A percentile compares a stretch with the other conserved stretches of the same genome.
phyloP scores from a whole-genome alignment of 306 rosid genomes.

The Crataegus laevigata region DNA sequence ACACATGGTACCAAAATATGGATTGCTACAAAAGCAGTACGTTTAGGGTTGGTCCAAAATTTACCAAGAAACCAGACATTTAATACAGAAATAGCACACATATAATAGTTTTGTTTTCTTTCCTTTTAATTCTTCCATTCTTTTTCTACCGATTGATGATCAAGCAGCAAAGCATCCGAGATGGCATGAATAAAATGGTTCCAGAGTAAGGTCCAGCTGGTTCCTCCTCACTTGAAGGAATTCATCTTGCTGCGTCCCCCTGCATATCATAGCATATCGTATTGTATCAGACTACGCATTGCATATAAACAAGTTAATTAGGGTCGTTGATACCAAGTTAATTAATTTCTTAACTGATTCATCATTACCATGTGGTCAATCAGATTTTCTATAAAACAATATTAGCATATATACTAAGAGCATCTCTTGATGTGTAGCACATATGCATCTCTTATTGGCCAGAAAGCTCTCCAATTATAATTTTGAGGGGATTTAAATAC shows the following conservation, averaged over 20 bases:
- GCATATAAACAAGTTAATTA: neutral
- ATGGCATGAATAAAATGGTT: constrained; percentile 49
- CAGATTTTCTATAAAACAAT: too few species aligned
- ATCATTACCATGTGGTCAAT: neutral
- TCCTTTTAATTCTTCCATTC: neutral
- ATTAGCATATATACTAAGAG: neutral
- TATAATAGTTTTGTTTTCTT: neutral
- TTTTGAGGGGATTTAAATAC: neutral
- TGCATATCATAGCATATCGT: constrained; percentile 13
- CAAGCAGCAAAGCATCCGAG: constrained; percentile 43
- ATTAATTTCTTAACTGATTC: neutral
- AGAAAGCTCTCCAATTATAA: neutral
- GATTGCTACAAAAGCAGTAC: neutral
- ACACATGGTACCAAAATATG: neutral
- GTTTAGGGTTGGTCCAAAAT: neutral
- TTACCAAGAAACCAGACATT: neutral
- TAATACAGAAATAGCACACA: neutral
- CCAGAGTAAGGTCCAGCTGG: constrained; percentile 68
- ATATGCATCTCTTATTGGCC: neutral
- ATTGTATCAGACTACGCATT: neutral
- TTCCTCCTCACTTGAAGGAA: constrained; percentile 45
- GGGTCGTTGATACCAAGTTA: neutral
- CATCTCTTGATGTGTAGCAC: neutral
- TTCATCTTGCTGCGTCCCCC: constrained; percentile 34
- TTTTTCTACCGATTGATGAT: neutral